Conservation (phyloP, 2,329 filamentous ascomycete species). For the Trichothecium sympodiale region DNA sequence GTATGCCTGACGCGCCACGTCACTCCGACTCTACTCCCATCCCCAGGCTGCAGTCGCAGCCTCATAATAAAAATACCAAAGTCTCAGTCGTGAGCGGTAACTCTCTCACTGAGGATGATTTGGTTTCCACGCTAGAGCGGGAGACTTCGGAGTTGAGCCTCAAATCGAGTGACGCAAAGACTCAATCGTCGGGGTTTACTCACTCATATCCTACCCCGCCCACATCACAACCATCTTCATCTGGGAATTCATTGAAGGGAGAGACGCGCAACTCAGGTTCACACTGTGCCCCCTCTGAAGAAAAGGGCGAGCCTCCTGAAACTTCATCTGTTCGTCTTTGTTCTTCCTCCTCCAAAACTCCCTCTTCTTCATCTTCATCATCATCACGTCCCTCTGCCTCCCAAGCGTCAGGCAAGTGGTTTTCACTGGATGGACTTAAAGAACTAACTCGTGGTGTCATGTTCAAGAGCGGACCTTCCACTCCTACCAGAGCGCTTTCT, state of each 20-base stretch:
- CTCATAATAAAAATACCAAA: background rate
- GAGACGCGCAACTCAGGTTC: too few relatives aligned
- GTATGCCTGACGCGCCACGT: background rate
- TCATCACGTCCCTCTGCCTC: conserved; percentile 23
- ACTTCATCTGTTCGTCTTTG: conserved; percentile 8
- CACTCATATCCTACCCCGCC: conserved; percentile 46
- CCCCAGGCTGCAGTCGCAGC: conserved; percentile 17
- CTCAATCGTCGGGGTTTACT: conserved; percentile 21
- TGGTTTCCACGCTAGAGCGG: conserved; percentile 24
- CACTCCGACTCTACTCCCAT: conserved; percentile 20
- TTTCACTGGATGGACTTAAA: conserved; percentile 58
- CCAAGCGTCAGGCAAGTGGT: conserved; percentile 39
- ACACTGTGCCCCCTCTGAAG: too few relatives aligned
- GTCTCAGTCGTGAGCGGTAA: too few relatives aligned
- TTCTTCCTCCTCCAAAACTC: conserved; percentile 17
- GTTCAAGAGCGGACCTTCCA: conserved; percentile 85
- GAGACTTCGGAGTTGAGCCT: conserved; percentile 19
- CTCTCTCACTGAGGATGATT: background rate
- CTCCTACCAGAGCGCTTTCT: conserved; percentile 80
- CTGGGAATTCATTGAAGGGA: conserved; percentile 11
- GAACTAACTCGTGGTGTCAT: conserved; percentile 72
- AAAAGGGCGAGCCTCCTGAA: background rate
- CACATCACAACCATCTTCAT: conserved; percentile 34
- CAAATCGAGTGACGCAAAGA: conserved; percentile 12
- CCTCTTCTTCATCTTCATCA: conserved; percentile 39